Evolutionary conservation across 257 asterid species (phyloP), one percentile per base, ranked within the genome.

Genomic region (Solanum ossicruentum): DNA sequence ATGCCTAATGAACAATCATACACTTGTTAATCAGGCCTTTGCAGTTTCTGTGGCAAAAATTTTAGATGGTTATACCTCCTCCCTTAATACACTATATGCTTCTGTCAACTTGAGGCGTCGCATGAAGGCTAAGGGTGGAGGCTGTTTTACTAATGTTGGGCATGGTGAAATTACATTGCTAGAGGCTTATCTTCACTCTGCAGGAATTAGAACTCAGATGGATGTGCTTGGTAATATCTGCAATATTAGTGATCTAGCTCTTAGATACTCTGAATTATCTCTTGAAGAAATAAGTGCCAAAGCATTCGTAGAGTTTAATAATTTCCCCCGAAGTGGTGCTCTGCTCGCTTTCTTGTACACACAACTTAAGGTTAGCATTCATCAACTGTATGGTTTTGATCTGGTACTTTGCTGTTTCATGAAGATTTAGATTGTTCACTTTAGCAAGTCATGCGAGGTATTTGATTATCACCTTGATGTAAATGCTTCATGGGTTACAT

Each of bases 161-260:
- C 91, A 97, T 91, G 91, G 93, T 15, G 97, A 92, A 84, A 82
- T 92, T 85, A 94, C 99, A 32, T 84, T 97, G 63, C 89, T 97
- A 91, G 99, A 95, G 91, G 91, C 94, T 89, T 93, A 91, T 90
- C 90, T 95, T 87, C 99, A 97, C 88, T 92, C 98, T 54, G 83
- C 55, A 36, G 98, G 89, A 61, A 87, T 97, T 88, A 92, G 97
- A 89, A 90, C 91, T 81, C 99, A 94, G 92, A 90, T 97, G 84
- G 97, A 93, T 87, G 93, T 97, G 84, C 97, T 97, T 87, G 99
- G 99, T 77, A 92, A 92, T 85, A 84, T 97, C 77, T 95, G 99
- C 90, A 90, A 89, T 86, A 91, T 95, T 85, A 83, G 87, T 89
- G 94, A 94, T 89, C 86, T 92, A 65, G 91, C 95, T 43, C 66